Percentiles rank a stretch among this genome's conserved stretches.
Evolutionary conservation across 768 basidiomycete genomes (phyloP).

Genomic region (Asterophora lycoperdoides): DNA sequence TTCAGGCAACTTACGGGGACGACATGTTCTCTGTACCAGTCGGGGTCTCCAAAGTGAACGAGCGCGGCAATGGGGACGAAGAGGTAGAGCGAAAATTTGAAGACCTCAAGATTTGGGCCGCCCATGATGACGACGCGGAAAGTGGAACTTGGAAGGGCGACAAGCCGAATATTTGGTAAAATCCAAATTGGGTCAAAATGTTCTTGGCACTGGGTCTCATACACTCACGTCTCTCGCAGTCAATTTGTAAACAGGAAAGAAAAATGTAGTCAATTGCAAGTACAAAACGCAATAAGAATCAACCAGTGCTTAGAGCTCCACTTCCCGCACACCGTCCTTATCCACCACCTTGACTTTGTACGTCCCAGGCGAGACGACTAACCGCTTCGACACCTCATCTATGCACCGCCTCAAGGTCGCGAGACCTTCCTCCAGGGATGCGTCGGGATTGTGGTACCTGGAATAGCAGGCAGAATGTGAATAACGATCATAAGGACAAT

Average conservation of each 20-base stretch:
- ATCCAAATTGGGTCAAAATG: not conserved
- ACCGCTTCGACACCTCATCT: constrained; percentile 78
- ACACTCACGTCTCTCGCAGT: not conserved
- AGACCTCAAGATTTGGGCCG: constrained; percentile 78
- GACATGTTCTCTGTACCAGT: constrained; percentile 79
- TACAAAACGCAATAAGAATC: constrained; percentile 5
- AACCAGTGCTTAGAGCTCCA: constrained; percentile 51
- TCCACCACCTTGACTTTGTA: constrained; percentile 93
- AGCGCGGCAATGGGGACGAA: constrained; percentile 79
- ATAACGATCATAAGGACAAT: not conserved
- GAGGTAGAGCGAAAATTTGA: constrained; percentile 86
- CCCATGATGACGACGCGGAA: constrained; percentile 13
- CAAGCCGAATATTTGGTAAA: not conserved
- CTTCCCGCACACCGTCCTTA: constrained; percentile 81
- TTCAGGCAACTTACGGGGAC: constrained; percentile 50
- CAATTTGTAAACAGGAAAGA: constrained; percentile 8
- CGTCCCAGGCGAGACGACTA: constrained; percentile 72
- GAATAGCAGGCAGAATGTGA: not conserved
- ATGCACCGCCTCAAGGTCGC: constrained; percentile 83
- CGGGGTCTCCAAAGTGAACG: constrained; percentile 82
- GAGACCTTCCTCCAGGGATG: constrained; percentile 79
- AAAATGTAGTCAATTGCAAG: constrained; percentile 1
- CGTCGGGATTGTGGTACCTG: constrained; percentile 91
- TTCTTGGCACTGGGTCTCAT: too few species aligned
- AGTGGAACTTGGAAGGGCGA: not conserved